Conservation (phyloP, 179 eudicot genomes). For the Vitellaria paradoxa region DNA sequence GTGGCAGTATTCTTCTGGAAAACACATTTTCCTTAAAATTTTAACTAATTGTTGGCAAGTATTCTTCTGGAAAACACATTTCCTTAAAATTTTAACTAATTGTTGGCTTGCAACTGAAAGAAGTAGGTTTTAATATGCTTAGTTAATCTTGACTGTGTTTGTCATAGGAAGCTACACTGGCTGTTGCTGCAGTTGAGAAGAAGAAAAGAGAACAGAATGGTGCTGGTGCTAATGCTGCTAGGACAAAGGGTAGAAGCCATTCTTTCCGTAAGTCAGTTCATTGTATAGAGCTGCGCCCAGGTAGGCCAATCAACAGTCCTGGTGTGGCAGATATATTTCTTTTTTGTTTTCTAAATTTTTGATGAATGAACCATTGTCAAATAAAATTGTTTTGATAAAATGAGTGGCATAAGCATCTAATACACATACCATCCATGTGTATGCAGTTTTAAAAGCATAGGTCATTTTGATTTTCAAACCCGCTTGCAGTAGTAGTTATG, state of each 20-base stretch:
- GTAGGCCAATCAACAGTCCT: conserved; percentile 42
- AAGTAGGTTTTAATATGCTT: conserved; percentile 7
- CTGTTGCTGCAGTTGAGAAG: conserved; percentile 62
- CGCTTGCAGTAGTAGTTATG: too few species aligned
- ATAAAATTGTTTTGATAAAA: neutral
- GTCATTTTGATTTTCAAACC: neutral
- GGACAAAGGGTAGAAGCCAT: conserved; percentile 34
- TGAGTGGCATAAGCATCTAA: neutral
- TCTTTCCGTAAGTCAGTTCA: conserved; percentile 55
- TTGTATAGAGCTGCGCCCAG: conserved; percentile 45
- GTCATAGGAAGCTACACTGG: conserved; percentile 67
- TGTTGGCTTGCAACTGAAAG: neutral
- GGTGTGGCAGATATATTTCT: conserved; percentile 32
- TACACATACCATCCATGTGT: neutral
- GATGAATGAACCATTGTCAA: neutral
- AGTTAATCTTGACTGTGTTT: neutral
- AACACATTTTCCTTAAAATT: neutral
- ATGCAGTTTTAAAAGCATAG: neutral
- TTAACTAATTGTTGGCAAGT: too few species aligned
- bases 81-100: neutral
- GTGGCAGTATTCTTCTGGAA: conserved; percentile 3
- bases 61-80: neutral
- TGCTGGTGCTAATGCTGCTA: conserved; percentile 31
- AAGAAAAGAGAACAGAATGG: conserved; percentile 39
- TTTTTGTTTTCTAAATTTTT: neutral